These are phyloP conservation scores for Diaporthe australafricana DNA, from an alignment of 2,329 filamentous ascomycete species.

Conservation along the genomic window DNA sequence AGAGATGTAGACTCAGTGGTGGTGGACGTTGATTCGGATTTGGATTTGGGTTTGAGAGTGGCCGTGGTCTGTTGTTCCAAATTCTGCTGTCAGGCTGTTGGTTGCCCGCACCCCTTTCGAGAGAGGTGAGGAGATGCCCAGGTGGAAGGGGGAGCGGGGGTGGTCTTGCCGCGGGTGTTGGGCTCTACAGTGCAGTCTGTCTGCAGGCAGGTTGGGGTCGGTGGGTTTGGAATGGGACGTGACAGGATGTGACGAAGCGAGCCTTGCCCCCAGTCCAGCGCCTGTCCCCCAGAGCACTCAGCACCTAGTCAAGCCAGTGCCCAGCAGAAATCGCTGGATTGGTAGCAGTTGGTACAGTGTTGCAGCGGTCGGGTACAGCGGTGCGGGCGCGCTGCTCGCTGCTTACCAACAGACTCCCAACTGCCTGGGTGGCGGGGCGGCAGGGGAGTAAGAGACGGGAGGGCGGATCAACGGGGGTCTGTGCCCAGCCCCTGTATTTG, in stretches of 20 bases:
- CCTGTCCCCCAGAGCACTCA: neutral
- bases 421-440: too few relatives aligned
- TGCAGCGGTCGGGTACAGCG: too few relatives aligned
- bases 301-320: too few relatives aligned
- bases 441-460: too few relatives aligned
- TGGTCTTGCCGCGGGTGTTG: neutral
- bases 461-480: too few relatives aligned
- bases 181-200: neutral
- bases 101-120: neutral
- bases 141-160: neutral
- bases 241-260: neutral
- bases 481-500: too few relatives aligned
- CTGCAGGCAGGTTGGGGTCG: neutral
- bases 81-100: neutral
- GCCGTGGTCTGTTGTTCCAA: neutral
- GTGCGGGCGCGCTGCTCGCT: neutral
- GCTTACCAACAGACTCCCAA: neutral
- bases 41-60: neutral
- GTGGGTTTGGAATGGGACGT: neutral
- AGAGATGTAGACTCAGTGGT: neutral
- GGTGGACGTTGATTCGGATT: neutral
- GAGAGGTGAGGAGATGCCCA: neutral
- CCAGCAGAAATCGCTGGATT: too few relatives aligned
- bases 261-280: neutral
- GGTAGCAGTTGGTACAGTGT: neutral